Evolutionary conservation across 495 filamentous ascomycete species (phyloP).

Genomic region (Penicillium psychrofluorescens): DNA sequence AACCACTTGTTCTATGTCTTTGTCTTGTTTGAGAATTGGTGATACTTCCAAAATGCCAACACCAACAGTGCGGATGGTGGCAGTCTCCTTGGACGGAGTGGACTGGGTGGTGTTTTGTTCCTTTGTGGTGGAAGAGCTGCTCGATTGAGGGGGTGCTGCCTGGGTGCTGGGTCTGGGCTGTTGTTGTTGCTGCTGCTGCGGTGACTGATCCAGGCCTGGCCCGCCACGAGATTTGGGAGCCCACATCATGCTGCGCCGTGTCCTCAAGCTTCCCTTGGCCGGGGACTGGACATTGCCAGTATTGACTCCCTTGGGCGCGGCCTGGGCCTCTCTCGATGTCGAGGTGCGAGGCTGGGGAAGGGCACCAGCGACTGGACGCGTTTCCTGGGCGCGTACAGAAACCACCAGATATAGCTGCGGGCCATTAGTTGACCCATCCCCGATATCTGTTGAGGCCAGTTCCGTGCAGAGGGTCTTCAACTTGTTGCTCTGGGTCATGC

Average conservation of each 20-base stretch:
- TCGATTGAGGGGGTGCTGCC: slow-evolving; percentile 44
- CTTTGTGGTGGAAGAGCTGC: slow-evolving; percentile 50
- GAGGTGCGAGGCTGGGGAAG: slow-evolving; percentile 21
- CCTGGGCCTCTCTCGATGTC: slow-evolving; percentile 29
- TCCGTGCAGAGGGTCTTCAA: slow-evolving; percentile 86
- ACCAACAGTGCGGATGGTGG: slow-evolving; percentile 63
- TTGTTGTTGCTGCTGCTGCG: neutral
- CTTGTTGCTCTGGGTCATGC: slow-evolving; percentile 49
- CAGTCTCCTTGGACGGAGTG: slow-evolving; percentile 29
- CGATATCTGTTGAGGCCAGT: slow-evolving; percentile 72
- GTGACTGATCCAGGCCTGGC: slow-evolving; percentile 19
- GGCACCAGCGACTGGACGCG: slow-evolving; percentile 32
- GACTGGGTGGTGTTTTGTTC: slow-evolving; percentile 30
- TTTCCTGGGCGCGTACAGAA: slow-evolving; percentile 61
- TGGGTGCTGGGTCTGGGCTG: slow-evolving; percentile 10
- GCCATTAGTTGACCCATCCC: slow-evolving; percentile 59
- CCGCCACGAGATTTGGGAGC: slow-evolving; percentile 34
- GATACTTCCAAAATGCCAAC: slow-evolving; percentile 78
- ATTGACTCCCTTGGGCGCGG: slow-evolving; percentile 19
- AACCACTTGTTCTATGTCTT: slow-evolving; percentile 69
- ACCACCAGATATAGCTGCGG: slow-evolving; percentile 77
- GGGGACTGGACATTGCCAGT: slow-evolving; percentile 19
- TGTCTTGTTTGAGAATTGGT: slow-evolving; percentile 64
- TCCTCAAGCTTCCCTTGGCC: slow-evolving; percentile 37
- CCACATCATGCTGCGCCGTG: slow-evolving; percentile 82